Evolutionary conservation across 2,329 filamentous ascomycete species (phyloP).

Genomic region (Neurospora sp.): DNA sequence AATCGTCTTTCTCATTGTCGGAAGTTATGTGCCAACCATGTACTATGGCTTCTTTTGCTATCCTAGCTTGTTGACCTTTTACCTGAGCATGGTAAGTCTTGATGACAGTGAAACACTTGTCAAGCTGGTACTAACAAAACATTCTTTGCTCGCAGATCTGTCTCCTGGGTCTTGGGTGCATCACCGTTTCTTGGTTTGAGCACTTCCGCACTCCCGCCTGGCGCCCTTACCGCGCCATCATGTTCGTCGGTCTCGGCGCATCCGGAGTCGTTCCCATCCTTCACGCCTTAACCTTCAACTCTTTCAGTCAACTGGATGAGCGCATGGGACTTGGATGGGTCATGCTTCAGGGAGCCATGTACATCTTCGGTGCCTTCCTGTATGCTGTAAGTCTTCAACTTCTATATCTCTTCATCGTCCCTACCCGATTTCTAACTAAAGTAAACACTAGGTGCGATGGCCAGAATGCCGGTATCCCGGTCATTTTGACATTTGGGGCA

Average conservation of each 20-base stretch:
- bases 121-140: not conserved
- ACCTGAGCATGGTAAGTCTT: slow-evolving; percentile 61
- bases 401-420: not conserved
- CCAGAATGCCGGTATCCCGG: slow-evolving; percentile 75
- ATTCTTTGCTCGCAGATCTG: slow-evolving; percentile 50
- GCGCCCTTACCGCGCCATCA: slow-evolving; percentile 74
- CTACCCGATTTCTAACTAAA: not conserved
- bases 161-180: slow-evolving; percentile 65
- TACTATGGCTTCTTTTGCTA: slow-evolving; percentile 79
- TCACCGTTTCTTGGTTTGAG: slow-evolving; percentile 67
- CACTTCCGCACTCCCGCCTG: slow-evolving; percentile 75
- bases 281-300: slow-evolving; percentile 63
- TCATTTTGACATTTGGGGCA: slow-evolving; percentile 81
- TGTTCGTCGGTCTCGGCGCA: slow-evolving; percentile 83
- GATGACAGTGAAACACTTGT: not conserved
- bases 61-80: slow-evolving; percentile 54
- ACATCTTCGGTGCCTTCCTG: slow-evolving; percentile 74
- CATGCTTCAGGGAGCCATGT: slow-evolving; percentile 68
- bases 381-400: slow-evolving; percentile 58
- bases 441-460: slow-evolving; percentile 50
- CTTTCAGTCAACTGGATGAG: slow-evolving; percentile 53
- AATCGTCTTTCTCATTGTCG: slow-evolving; percentile 85
- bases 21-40: slow-evolving; percentile 79
- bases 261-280: slow-evolving; percentile 76
- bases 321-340: slow-evolving; percentile 78